These are phyloP conservation scores for Blastocystis sp. DNA, from an alignment of 352 stramenopile species.

Conservation along the genomic window DNA sequence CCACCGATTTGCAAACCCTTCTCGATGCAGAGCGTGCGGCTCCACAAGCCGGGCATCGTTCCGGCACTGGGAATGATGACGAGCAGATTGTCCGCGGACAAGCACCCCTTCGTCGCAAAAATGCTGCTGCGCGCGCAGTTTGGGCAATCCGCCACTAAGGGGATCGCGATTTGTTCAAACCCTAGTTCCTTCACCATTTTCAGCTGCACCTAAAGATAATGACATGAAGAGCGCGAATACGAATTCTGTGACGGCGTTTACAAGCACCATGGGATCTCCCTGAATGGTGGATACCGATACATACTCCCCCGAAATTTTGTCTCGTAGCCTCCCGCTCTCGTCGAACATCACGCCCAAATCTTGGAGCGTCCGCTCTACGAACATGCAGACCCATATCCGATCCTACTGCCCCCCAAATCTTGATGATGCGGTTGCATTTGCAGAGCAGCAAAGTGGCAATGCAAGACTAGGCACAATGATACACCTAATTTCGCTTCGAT, in stretches of 20 bases:
- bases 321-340: slow-evolving; percentile 25
- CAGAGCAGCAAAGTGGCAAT: neutral
- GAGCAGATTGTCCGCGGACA: slow-evolving; percentile 73
- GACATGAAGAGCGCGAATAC: neutral
- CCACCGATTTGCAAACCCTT: slow-evolving; percentile 80
- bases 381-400: neutral
- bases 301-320: slow-evolving; percentile 42
- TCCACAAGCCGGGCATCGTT: slow-evolving; percentile 81
- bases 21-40: slow-evolving; percentile 79
- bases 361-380: slow-evolving; percentile 43
- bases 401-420: neutral
- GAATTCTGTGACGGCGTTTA: slow-evolving; percentile 45
- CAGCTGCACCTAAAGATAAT: slow-evolving; percentile 27
- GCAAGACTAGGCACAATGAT: neutral
- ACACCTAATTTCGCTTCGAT: neutral
- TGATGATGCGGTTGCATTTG: neutral
- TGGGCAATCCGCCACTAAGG: slow-evolving; percentile 27
- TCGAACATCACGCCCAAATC: slow-evolving; percentile 34
- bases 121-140: slow-evolving; percentile 41
- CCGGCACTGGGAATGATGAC: slow-evolving; percentile 81
- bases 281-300: slow-evolving; percentile 24
- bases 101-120: slow-evolving; percentile 60
- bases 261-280: slow-evolving; percentile 39
- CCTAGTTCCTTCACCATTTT: slow-evolving; percentile 59
- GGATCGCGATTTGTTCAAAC: slow-evolving; percentile 60